Base-by-base conservation (phyloP, 139 green algal genomes). In the Auxenochlorella pyrenoidosa region DNA sequence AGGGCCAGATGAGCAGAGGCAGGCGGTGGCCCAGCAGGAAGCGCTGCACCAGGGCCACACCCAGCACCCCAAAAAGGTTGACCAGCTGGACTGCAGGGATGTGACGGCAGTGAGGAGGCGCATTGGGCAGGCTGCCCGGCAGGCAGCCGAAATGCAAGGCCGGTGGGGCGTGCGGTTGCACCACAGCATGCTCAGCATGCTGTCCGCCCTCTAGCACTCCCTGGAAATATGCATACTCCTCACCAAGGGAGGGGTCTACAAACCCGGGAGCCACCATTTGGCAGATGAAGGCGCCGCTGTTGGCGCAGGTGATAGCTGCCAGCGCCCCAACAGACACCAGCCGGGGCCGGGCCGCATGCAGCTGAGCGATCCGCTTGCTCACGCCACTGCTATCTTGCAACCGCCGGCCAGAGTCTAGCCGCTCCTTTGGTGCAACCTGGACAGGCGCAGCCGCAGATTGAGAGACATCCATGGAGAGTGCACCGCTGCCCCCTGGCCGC, bases 21-120 rank as follows among this genome's bases (percentile, higher is more conserved):
- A 78, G 72, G 36, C 36, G 72, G 38, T 78, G 36, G 72, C 38
- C 34, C 72, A 78, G 72, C 72, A 78, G 38, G 34, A 78, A 38
- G 36, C 72, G 36, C 72, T 78, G 72, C 15, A 78, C 44, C 36
- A 78, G 72, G 2, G 72, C 72, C 72, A 78, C 72, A 3, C 72
- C 72, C 15, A 78, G 44, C 36, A 78, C 72, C 8, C 18, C 72
- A 78, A 78, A 78, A 36, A 78, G 44, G 18, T 78, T 24, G 36
- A 54, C 72, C 5, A 78, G 38, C 38, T 78, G 72, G 36, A 78
- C 72, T 78, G 72, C 72, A 78, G 60, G 47, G 47, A 12, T 58
- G 47, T 6, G 47, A 12, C 8, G 60, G 8, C 12, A 16, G 24
- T 4, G 60, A 30, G 60, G 22, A 4, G 24, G 13, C 22, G 24